phyloP scores from a whole-genome alignment of 208 protist species.

The Herpetomonas tarakana region DNA sequence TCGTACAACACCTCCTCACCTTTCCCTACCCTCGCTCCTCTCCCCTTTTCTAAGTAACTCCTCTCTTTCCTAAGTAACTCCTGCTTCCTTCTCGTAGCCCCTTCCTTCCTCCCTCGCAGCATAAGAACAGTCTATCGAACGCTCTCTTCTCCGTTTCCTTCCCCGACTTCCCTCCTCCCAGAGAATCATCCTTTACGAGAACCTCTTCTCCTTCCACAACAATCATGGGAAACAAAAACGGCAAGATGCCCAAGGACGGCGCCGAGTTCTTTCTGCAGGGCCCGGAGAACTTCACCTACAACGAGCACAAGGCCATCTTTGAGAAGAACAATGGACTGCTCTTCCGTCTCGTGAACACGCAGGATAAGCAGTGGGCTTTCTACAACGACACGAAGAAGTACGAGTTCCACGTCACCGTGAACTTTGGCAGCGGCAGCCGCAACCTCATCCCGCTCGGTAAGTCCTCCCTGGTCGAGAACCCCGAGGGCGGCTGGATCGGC shows the following conservation, averaged over 20 bases:
- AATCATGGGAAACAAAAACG: slow-evolving; percentile 17
- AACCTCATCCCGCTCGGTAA: slow-evolving; percentile 48
- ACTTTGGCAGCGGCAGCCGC: slow-evolving; percentile 43
- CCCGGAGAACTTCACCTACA: slow-evolving; percentile 42
- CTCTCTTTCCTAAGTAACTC: no score
- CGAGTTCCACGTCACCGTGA: slow-evolving; percentile 68
- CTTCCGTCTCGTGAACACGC: slow-evolving; percentile 66
- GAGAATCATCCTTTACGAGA: no score
- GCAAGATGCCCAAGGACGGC: slow-evolving; percentile 11
- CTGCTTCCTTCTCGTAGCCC: no score
- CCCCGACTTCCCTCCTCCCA: no score
- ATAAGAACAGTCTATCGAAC: no score
- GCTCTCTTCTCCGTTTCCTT: no score
- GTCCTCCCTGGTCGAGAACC: slow-evolving; percentile 35
- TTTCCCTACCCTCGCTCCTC: no score
- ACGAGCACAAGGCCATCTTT: slow-evolving; percentile 45
- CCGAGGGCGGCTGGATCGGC: slow-evolving; percentile 31
- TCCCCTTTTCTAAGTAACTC: no score
- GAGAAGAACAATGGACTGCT: slow-evolving; percentile 69
- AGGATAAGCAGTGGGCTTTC: slow-evolving; percentile 50
- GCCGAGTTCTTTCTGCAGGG: slow-evolving; percentile 25
- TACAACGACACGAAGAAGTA: slow-evolving; percentile 79
- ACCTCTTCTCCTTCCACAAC: no score
- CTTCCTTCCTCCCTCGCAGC: no score
- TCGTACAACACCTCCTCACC: no score